Percentiles rank a stretch among this genome's conserved stretches.
These are phyloP conservation scores for Suhomyces chickasaworum DNA, from an alignment of 1,139 yeast species.

Conservation along the genomic window DNA sequence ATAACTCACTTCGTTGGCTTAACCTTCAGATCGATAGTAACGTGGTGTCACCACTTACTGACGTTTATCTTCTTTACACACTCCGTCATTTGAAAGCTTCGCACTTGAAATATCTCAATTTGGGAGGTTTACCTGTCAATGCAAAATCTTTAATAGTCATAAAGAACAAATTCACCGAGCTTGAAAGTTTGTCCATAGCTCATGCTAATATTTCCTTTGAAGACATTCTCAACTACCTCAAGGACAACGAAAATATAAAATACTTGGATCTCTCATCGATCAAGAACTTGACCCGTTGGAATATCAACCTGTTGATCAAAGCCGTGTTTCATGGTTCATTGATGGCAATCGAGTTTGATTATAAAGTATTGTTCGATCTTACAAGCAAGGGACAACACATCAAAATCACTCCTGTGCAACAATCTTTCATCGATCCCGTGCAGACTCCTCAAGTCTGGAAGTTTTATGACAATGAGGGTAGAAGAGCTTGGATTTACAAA, in stretches of 20 bases:
- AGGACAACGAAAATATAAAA: slow-evolving; percentile 27
- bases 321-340: slow-evolving; percentile 30
- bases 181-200: slow-evolving; percentile 66
- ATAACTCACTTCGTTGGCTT: slow-evolving; percentile 67
- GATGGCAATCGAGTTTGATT: slow-evolving; percentile 45
- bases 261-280: slow-evolving; percentile 46
- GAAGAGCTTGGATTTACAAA: slow-evolving; percentile 82
- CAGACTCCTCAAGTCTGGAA: slow-evolving; percentile 49
- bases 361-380: slow-evolving; percentile 41
- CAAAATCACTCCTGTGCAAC: slow-evolving; percentile 33
- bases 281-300: slow-evolving; percentile 33
- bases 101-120: slow-evolving; percentile 57
- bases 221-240: slow-evolving; percentile 51
- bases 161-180: slow-evolving; percentile 51
- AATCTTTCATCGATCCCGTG: slow-evolving; percentile 28
- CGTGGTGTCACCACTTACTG: slow-evolving; percentile 62
- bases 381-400: slow-evolving; percentile 45
- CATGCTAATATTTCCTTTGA: slow-evolving; percentile 55
- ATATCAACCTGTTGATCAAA: slow-evolving; percentile 31
- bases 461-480: slow-evolving; percentile 61
- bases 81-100: slow-evolving; percentile 56
- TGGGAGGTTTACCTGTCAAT: slow-evolving; percentile 76
- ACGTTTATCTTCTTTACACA: slow-evolving; percentile 59
- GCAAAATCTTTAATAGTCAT: slow-evolving; percentile 56
- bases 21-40: slow-evolving; percentile 74